Conservation (phyloP, 73 alveolate genomes). For the Tetrahymena borealis region DNA sequence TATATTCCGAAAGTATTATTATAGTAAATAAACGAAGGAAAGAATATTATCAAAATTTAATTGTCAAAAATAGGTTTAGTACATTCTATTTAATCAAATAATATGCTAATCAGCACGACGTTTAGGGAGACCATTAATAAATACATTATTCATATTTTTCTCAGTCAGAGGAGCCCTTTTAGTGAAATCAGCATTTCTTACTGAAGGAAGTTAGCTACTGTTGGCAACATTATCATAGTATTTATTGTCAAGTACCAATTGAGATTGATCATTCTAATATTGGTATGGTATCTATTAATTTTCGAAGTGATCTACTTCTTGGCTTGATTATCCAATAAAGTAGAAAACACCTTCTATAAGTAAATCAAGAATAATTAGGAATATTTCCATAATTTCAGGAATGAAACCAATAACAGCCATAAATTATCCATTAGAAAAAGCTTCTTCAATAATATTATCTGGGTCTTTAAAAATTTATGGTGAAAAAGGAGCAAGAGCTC, state of each 20-base stretch:
- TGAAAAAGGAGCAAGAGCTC: not conserved
- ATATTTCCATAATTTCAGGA: not conserved
- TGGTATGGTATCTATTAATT: not conserved
- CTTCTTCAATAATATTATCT: not conserved
- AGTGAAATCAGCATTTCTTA: not conserved
- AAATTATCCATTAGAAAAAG: not conserved
- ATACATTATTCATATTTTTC: not conserved
- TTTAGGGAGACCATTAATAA: not conserved
- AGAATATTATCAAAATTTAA: not conserved
- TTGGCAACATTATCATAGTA: not conserved
- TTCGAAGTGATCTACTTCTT: not conserved
- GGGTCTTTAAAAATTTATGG: not conserved
- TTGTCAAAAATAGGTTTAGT: not conserved
- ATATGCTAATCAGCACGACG: not conserved
- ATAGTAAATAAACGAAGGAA: too few species aligned
- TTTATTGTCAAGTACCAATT: not conserved
- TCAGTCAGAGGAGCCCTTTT: not conserved
- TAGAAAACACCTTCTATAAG: not conserved
- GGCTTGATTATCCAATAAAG: not conserved
- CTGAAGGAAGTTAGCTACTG: not conserved
- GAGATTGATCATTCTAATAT: not conserved
- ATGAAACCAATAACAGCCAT: not conserved
- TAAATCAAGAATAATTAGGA: not conserved
- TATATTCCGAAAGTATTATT: not conserved
- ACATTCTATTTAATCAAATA: too few species aligned